A percentile compares a stretch with the other conserved stretches of the same genome.
These are phyloP conservation scores for Ogataea kodamae DNA, from an alignment of 805 yeast species.

Conservation along the genomic window DNA sequence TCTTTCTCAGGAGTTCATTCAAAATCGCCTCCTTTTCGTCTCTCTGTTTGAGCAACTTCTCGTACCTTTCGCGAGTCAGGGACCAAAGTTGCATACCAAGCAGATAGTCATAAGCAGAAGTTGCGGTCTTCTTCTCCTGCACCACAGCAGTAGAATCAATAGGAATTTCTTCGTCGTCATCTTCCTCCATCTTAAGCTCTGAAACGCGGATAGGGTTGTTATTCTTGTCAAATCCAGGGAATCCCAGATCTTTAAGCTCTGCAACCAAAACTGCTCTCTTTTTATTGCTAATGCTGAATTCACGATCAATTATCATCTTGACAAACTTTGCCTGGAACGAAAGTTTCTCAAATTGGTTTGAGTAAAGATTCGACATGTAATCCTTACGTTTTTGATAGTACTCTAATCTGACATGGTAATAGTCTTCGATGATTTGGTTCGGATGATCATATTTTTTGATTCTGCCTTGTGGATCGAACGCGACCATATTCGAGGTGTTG, in stretches of 20 bases:
- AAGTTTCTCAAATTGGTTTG: conserved; percentile 70
- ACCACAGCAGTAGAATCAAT: conserved; percentile 40
- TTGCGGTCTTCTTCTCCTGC: conserved; percentile 42
- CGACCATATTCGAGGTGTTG: conserved; percentile 85
- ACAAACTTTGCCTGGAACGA: conserved; percentile 87
- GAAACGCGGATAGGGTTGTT: conserved; percentile 53
- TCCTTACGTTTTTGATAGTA: conserved; percentile 91
- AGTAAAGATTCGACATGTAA: conserved; percentile 60
- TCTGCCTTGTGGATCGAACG: conserved; percentile 86
- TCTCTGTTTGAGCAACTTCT: conserved; percentile 67
- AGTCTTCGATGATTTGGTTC: conserved; percentile 77
- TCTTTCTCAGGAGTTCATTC: conserved; percentile 55
- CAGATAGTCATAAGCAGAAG: conserved; percentile 77
- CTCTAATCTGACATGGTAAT: conserved; percentile 81
- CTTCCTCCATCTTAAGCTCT: conserved; percentile 37
- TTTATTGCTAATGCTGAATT: conserved; percentile 70
- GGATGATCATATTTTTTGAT: conserved; percentile 77
- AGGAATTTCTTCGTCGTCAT: conserved; percentile 33
- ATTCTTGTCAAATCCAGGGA: conserved; percentile 71
- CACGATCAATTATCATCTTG: conserved; percentile 78
- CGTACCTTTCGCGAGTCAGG: conserved; percentile 84
- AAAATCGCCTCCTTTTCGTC: conserved; percentile 72
- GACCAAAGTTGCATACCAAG: conserved; percentile 94
- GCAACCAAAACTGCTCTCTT: conserved; percentile 61
- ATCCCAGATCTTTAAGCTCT: conserved; percentile 59